These are phyloP conservation scores for Plasmodium fragile DNA, from an alignment of 169 alveolate genomes.

Conservation along the genomic window DNA sequence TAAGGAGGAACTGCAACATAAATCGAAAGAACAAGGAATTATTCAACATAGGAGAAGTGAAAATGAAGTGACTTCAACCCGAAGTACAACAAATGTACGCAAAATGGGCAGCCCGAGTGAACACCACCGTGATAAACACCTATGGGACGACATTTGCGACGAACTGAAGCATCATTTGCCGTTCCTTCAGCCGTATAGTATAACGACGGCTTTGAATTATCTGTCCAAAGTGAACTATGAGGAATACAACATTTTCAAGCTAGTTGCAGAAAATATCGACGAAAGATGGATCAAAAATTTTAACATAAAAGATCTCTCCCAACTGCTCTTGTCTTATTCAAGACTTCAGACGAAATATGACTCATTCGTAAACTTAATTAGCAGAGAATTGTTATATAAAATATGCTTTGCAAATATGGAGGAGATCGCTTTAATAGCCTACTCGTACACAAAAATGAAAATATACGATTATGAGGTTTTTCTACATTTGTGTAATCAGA, in stretches of 20 bases:
- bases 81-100: not conserved
- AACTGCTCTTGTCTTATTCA: conserved; percentile 68
- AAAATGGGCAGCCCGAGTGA: not conserved
- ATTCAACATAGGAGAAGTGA: not conserved
- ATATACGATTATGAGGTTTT: conserved; percentile 76
- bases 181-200: conserved; percentile 73
- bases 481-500: conserved; percentile 72
- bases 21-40: not conserved
- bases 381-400: conserved; percentile 76
- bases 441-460: conserved; percentile 74
- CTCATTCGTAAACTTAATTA: conserved; percentile 63
- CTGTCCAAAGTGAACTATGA: conserved; percentile 74
- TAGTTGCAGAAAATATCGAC: conserved; percentile 61
- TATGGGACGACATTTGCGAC: conserved; percentile 51
- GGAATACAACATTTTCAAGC: conserved; percentile 62
- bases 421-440: conserved; percentile 60
- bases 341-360: conserved; percentile 41
- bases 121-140: not conserved
- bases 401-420: conserved; percentile 43
- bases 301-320: conserved; percentile 70
- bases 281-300: conserved; percentile 76
- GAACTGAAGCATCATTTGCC: conserved; percentile 69
- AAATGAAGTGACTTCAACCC: conserved; percentile 2
- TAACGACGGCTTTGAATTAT: conserved; percentile 53
- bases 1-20: not conserved